These are phyloP conservation scores for Prunus campanulata DNA, from an alignment of 306 rosid genomes.

Conservation along the genomic window DNA sequence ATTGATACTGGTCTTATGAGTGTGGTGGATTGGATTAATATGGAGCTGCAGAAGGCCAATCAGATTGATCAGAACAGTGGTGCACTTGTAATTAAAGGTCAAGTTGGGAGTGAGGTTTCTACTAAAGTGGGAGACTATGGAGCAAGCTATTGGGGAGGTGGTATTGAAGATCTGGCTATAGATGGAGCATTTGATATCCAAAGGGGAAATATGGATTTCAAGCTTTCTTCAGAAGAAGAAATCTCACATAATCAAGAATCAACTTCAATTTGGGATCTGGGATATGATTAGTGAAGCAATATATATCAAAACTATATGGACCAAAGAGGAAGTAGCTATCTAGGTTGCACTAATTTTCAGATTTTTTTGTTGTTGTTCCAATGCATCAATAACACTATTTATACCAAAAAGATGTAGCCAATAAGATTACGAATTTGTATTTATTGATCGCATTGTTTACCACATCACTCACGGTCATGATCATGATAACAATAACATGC, in stretches of 20 bases:
- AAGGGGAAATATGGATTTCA: constrained; percentile 13
- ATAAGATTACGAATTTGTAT: no score
- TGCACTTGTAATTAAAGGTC: background rate
- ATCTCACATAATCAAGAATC: constrained; percentile 19
- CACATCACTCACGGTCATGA: no score
- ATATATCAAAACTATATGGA: background rate
- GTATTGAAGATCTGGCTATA: constrained; percentile 17
- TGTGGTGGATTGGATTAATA: constrained; percentile 45
- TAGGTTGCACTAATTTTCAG: background rate
- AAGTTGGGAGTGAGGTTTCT: background rate
- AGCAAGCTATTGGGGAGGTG: constrained; percentile 27
- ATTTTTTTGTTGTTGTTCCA: background rate
- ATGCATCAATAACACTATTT: background rate
- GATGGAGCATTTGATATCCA: constrained; percentile 26
- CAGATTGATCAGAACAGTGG: background rate
- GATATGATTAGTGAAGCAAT: constrained; percentile 6
- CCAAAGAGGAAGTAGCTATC: background rate
- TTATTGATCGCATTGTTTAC: no score
- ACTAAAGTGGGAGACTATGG: constrained; percentile 23
- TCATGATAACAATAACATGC: no score
- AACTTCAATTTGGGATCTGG: constrained; percentile 60
- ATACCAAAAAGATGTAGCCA: no score
- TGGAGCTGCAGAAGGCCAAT: constrained; percentile 33
- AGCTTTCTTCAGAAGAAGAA: constrained; percentile 15
- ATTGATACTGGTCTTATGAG: constrained; percentile 12